phyloP scores from a whole-genome alignment of 2,329 filamentous ascomycete species.

The Colletotrichum sp. region DNA sequence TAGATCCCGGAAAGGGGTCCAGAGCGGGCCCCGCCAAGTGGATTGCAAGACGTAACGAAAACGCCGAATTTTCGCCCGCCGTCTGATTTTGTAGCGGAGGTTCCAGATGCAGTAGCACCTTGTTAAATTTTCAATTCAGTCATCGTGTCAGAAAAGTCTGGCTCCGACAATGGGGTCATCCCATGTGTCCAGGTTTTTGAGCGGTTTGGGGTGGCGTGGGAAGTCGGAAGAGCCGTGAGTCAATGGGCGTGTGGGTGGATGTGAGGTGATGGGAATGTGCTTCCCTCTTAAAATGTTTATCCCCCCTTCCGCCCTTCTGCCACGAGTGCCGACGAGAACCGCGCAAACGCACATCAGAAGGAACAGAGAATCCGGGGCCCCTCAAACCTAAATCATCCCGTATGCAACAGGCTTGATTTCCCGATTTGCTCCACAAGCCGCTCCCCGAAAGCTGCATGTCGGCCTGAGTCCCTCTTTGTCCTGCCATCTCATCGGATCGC shows the following conservation, averaged over 20 bases:
- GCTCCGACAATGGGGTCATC: background rate
- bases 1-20: background rate
- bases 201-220: background rate
- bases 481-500: background rate
- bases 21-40: constrained; percentile 17
- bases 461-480: background rate
- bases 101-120: constrained; percentile 13
- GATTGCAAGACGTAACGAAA: constrained; percentile 22
- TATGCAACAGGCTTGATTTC: background rate
- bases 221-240: constrained; percentile 3
- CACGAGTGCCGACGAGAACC: constrained; percentile 3
- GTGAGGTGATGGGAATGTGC: background rate
- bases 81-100: constrained; percentile 11
- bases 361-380: constrained; percentile 18
- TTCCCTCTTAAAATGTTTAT: background rate
- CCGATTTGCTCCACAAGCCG: constrained; percentile 3
- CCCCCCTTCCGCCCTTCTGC: background rate
- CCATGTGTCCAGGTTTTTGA: background rate
- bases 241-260: background rate
- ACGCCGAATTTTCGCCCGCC: constrained; percentile 17
- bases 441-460: background rate
- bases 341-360: background rate
- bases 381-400: constrained; percentile 4
- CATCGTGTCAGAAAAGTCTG: constrained; percentile 2
- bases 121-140: background rate